Base-by-base conservation (phyloP, 1,284 basidiomycete genomes). In the Cystobasidium sp. region DNA sequence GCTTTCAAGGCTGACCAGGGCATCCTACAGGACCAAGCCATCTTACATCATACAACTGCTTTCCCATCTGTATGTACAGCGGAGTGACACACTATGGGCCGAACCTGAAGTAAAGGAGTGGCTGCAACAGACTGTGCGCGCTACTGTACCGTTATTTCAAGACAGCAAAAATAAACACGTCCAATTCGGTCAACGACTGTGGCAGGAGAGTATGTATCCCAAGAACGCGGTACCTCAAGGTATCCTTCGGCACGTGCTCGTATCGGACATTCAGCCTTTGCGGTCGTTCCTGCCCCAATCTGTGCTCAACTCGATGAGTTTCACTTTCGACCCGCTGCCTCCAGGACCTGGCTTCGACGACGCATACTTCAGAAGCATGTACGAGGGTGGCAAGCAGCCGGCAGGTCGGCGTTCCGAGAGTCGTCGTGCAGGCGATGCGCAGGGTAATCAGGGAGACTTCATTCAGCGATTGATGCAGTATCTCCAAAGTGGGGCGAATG, bases 11-110 rank as follows among this genome's bases (percentile, higher is more conserved):
- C 46, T 14, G 22, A 16, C 39, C 16, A 6, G 37, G 39, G 7
- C 22, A 20, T 22, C 37, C 12, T 3, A 0, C 68, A 77, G 75
- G 14, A 61, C 64, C 10, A 67, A 76, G 18, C 74, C 77, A n/a
- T 77, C 77, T 0, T 76, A 79, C 68, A 58, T 79, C 22, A 76
- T 85, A 3, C 84, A 86, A 76, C 86, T 95, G 12, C 86, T 96
- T 10, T 90, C 91, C 0, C 91, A 93, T 80, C 87, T 96, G 44
- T 97, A 97, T 81, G 91, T 87, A 0, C 87, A 90, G 59, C 89
- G 92, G 7, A 90, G 91, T 0, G 85, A 84, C 16, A 82, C 88
- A 0, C 81, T 95, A 7, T 97, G 93, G 93, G 96, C 94, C 83
- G 87, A 89, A 10, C 83, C 89, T 0, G 79, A 82, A 0, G 84